These are phyloP conservation scores for Trichomonascaceae sp. DNA, from an alignment of 1,139 yeast species.

Conservation along the genomic window DNA sequence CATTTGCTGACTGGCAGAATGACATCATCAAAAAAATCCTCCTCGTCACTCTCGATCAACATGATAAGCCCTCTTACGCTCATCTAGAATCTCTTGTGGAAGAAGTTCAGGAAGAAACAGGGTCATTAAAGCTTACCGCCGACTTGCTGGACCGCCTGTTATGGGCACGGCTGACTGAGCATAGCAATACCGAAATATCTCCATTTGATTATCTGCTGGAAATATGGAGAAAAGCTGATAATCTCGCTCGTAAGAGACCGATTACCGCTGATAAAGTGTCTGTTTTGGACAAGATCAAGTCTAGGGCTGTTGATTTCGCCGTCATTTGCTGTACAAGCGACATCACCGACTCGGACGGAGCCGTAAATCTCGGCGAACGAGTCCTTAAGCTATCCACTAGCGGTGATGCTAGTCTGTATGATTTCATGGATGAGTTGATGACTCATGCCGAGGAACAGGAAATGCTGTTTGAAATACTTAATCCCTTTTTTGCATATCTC, in stretches of 20 bases:
- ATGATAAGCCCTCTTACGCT: constrained; percentile 9
- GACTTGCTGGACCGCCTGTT: constrained; percentile 27
- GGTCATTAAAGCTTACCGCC: constrained; percentile 13
- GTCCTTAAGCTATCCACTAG: constrained; percentile 15
- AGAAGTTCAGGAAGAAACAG: constrained; percentile 16
- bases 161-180: constrained; percentile 26
- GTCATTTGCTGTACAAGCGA: constrained; percentile 18
- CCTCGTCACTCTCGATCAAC: constrained; percentile 17
- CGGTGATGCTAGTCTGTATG: constrained; percentile 30
- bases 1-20: constrained; percentile 20
- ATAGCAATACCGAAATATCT: constrained; percentile 2
- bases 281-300: constrained; percentile 15
- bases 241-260: not conserved
- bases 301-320: constrained; percentile 16
- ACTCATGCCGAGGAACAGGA: constrained; percentile 62
- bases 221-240: not conserved
- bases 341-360: constrained; percentile 13
- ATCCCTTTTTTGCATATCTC: constrained; percentile 35
- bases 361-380: constrained; percentile 17
- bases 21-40: constrained; percentile 20
- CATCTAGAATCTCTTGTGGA: constrained; percentile 15
- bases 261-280: constrained; percentile 11
- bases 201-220: constrained; percentile 8
- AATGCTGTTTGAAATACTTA: constrained; percentile 52
- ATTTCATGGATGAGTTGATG: constrained; percentile 55